Evolutionary conservation across 2,329 filamentous ascomycete species (phyloP), one percentile per base, ranked within the genome.

Genomic region (Dactylellina drechsleri): DNA sequence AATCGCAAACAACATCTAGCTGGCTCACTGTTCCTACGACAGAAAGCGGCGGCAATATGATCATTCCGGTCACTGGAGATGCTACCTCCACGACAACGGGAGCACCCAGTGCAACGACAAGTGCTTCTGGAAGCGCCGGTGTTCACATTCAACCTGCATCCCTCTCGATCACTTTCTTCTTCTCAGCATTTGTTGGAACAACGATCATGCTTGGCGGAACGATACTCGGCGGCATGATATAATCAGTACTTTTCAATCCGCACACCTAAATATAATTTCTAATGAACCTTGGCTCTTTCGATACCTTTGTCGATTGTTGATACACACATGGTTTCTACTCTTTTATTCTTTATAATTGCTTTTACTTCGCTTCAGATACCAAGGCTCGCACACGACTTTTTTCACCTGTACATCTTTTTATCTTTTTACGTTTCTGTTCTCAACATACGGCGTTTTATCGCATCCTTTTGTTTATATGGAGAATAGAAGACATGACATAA

Each of bases 131-230:
- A 43, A 59, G 28, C 23, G 58, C 71, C 15, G 71, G 52, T 15
- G 28, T 52, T n/a, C 57, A 68, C 6, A 45, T 75, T 40, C 71
- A 67, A 41, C 71, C 71, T 31, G 58, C 71, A 3, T 16, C 64
- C 13, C 23, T 68, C 16, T 75, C 64, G 7, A 60, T 58, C 4
- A 62, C 68, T 40, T 45, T 75, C 4, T 45, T 75, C 52, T 68
- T 75, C 53, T 65, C 71, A 0, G n/a, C 57, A 1, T 7, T 75
- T 4, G 58, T 75, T 31, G 71, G 71, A 28, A 53, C 41, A 16
- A 64, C 62, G 26, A 64, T 75, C 36, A 65, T 68, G 64, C 20
- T 75, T 16, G 64, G 71, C 28, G 64, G 71, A 4, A 68, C 64
- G 8, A 60, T 75, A 13, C 57, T 75, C 23, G 31, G 64, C 23